Evolutionary conservation across 106 monocot genomes (phyloP).

Genomic region (Iris macrosiphon): DNA sequence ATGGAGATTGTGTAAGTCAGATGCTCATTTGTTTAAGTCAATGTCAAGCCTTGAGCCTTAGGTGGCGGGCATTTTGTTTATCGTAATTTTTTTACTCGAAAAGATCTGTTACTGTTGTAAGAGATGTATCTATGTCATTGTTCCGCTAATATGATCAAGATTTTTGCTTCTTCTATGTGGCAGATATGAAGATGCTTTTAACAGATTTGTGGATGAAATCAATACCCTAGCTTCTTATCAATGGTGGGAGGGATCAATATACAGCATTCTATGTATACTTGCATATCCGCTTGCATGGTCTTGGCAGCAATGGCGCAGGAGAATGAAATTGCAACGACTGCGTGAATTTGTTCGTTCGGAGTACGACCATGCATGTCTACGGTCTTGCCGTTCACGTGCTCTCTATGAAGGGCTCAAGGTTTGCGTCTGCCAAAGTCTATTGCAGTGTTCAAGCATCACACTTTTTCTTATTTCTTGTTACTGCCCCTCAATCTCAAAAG

Average conservation of each 20-base stretch:
- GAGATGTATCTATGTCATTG: neutral
- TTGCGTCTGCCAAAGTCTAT: too few relatives aligned
- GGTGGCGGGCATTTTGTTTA: neutral
- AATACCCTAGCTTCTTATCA: slow-evolving; percentile 86
- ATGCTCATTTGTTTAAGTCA: neutral
- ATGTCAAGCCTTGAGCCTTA: too few relatives aligned
- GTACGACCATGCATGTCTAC: slow-evolving; percentile 95
- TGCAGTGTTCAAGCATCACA: too few relatives aligned
- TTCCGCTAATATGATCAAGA: neutral
- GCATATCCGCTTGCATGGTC: slow-evolving; percentile 96
- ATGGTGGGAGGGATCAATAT: slow-evolving; percentile 97
- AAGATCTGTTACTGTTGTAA: neutral
- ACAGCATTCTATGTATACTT: slow-evolving; percentile 72
- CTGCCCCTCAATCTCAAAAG: neutral
- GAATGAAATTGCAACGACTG: slow-evolving; percentile 76
- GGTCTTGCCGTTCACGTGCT: slow-evolving; percentile 96
- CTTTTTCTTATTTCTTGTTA: too few relatives aligned
- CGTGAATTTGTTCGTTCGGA: slow-evolving; percentile 97
- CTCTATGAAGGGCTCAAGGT: slow-evolving; percentile 99
- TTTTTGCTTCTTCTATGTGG: neutral
- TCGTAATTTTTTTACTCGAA: neutral
- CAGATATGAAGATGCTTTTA: slow-evolving; percentile 98
- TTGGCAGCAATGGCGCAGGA: slow-evolving; percentile 99
- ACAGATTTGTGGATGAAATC: slow-evolving; percentile 95
- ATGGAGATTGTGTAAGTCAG: slow-evolving; percentile 93